Evolutionary conservation across 352 stramenopile genomes (phyloP), one percentile per base, ranked within the genome.

Genomic region (Globisporangium perplexum): DNA sequence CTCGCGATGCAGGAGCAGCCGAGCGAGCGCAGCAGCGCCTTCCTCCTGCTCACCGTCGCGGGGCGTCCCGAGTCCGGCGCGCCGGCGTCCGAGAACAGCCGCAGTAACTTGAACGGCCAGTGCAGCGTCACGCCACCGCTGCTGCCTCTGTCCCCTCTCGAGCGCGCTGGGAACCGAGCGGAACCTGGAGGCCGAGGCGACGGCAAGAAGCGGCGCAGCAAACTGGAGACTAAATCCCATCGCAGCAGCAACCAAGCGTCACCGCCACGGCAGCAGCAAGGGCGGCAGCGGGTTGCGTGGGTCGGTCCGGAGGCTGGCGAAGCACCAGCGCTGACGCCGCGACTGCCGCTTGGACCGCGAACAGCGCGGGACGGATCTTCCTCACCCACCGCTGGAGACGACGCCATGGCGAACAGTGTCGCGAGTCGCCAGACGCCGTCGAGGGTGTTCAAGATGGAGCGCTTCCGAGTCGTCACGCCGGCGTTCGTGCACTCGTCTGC

Each of bases 371-470:
- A 1, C 60, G 59, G 14, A 51, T 57, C 26, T 26, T 56, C 50
- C 23, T 68, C 53, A 36, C 51, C 36, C 7, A 11, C 17, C 15
- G 18, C 6, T 8, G 8, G 4, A 14, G 22, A 43, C 15, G 47
- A 7, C 10, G 15, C 23, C 36, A 65, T 72, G 11, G 69, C 72
- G 8, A 38, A 52, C 8, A 53, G 58, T 12, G 62, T 84, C 31
- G 62, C 66, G 28, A 65, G 61, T 18, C 62, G 59, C 5, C 60
- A 69, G 30, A 80, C 74, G 5, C 75, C 73, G 4, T 72, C 39
- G 18, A 68, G 78, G 1, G 53, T 70, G n/a, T 86, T 90, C 50
- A 81, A 85, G 41, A 85, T 90, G 74, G 74, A 86, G 12, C 76
- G 78, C 3, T 74, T 78, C 47, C 76, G 76, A 11, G 63, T 90